Evolutionary conservation across 495 filamentous ascomycete genomes (phyloP), one percentile per base, ranked within the genome.

Genomic region (Bacidia gigantensis): DNA sequence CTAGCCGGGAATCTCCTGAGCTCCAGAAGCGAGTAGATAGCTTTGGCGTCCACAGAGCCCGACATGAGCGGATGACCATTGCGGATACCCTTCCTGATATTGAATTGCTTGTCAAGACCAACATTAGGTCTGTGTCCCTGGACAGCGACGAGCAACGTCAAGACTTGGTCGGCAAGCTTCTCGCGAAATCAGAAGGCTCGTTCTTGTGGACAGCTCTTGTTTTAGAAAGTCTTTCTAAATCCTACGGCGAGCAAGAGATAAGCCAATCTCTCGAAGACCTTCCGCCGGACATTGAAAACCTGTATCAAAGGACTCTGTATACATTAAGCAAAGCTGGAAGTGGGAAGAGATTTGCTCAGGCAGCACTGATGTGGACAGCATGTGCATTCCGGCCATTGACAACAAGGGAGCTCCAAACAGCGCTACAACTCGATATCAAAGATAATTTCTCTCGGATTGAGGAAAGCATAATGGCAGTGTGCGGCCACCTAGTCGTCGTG

Each of bases 161-260:
- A 38, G 45, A 38, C 17, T 40, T 69, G 11, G 53, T 45, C 9
- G 50, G 67, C 18, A 59, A 51, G 29, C 62, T 71, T 35, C 41
- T 71, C 2, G 39, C 23, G n/a, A 68, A 64, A 52, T 60, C 66
- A 5, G 26, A 54, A 2, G 65, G 63, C n/a, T 66, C 41, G 20
- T 71, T 71, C 51, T 56, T 71, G 2, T 71, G 68, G 68, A 53
- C 56, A 3, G 49, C 14, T 5, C 44, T 69, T n/a, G 64, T 66
- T 22, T 26, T 70, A n/a, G 47, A 62, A 11, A 59, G 65, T 49
- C 44, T 70, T 17, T 29, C 43, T 26, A 39, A 59, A 18, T 26
- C 51, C 32, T 60, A 60, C 26, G 52, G 51, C n/a, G 49, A 60
- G 45, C 44, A 64, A 49, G 54, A 60, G 14, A 58, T 64, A 18